These are phyloP conservation scores for Fusarium brevicatenulatum DNA, from an alignment of 2,329 filamentous ascomycete genomes.

Conservation along the genomic window DNA sequence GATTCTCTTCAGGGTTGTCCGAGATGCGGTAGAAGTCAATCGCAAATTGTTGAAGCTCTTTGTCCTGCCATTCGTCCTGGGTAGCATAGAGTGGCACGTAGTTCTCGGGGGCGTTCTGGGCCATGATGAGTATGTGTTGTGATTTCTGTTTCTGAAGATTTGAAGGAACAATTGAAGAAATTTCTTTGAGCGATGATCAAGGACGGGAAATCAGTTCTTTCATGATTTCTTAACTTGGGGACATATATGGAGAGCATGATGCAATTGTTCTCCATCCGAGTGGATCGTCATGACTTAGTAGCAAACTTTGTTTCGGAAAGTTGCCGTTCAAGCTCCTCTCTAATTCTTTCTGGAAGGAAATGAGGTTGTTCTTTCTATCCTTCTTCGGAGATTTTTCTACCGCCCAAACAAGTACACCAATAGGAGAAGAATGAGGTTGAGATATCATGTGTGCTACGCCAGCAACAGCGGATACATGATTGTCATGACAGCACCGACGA, in stretches of 20 bases:
- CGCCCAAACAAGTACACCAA: not conserved
- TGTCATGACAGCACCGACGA: not conserved
- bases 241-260: conserved; percentile 33
- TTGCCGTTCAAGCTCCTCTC: conserved; percentile 17
- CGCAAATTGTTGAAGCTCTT: conserved; percentile 52
- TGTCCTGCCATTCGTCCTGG: conserved; percentile 45
- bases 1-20: conserved; percentile 54
- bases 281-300: conserved; percentile 27
- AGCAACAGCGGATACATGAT: not conserved
- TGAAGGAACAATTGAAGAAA: not conserved
- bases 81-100: conserved; percentile 49
- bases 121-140: conserved; percentile 17
- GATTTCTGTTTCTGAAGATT: not conserved
- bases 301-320: conserved; percentile 24
- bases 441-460: not conserved
- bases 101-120: conserved; percentile 36
- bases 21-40: conserved; percentile 57
- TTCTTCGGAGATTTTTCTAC: not conserved
- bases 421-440: not conserved
- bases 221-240: conserved; percentile 9
- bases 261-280: conserved; percentile 27
- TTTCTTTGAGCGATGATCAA: not conserved
- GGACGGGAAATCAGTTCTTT: conserved; percentile 3
- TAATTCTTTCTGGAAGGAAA: conserved; percentile 24
- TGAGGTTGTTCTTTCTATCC: conserved; percentile 5